Conservation (phyloP, 1,284 basidiomycete genomes). For the Tylopilus orsonianus region DNA sequence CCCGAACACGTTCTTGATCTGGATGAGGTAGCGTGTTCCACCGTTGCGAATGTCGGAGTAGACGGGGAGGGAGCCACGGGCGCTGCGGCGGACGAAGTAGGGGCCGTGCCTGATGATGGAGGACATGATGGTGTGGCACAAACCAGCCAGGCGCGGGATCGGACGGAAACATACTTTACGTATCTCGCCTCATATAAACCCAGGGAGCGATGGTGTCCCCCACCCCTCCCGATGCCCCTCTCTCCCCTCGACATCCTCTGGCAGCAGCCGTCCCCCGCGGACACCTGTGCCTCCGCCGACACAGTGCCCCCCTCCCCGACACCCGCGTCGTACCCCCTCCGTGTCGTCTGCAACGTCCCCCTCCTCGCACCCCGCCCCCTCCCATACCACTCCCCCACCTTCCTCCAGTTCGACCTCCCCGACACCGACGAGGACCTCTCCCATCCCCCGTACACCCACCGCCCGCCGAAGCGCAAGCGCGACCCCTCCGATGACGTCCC, state of each 20-base stretch:
- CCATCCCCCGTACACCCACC: constrained; percentile 60
- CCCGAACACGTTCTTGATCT: constrained; percentile 50
- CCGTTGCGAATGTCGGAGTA: constrained; percentile 70
- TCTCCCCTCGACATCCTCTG: constrained; percentile 23
- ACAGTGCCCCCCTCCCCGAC: constrained; percentile 18
- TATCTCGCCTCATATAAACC: constrained; percentile 4
- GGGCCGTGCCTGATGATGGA: constrained; percentile 29
- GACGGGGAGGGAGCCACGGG: constrained; percentile 64
- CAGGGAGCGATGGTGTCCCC: not conserved
- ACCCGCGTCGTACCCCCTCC: constrained; percentile 30
- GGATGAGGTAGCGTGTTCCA: constrained; percentile 52
- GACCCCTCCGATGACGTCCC: constrained; percentile 29
- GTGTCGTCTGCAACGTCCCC: constrained; percentile 62
- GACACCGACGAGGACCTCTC: constrained; percentile 71
- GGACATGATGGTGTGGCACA: constrained; percentile 7
- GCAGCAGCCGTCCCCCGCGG: constrained; percentile 40
- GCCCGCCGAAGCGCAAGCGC: constrained; percentile 55
- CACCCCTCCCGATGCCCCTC: not conserved
- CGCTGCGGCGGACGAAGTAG: constrained; percentile 65
- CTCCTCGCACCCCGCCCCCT: constrained; percentile 64
- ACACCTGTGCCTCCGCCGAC: constrained; percentile 32
- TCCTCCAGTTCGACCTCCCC: constrained; percentile 64
- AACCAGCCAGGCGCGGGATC: not conserved
- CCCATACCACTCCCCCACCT: constrained; percentile 66
- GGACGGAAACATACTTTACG: too few relatives aligned